phyloP scores from a whole-genome alignment of 129 eudicot species.

The Centrapalus pauciflorus region DNA sequence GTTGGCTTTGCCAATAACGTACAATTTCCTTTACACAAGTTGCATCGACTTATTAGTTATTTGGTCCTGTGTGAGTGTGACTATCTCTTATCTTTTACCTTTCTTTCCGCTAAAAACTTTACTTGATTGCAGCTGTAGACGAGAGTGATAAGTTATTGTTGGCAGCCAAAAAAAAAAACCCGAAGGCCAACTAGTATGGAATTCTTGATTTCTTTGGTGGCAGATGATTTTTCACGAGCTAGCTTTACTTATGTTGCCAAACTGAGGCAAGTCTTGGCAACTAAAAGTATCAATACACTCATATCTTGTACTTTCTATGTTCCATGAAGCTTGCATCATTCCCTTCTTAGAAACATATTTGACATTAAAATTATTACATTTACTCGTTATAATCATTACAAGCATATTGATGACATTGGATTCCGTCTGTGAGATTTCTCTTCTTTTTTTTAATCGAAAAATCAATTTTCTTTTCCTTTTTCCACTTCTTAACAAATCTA shows the following conservation, averaged over 20 bases:
- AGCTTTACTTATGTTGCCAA: conserved; percentile 83
- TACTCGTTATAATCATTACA: neutral
- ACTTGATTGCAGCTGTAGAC: conserved; percentile 47
- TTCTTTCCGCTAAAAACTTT: neutral
- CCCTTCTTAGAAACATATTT: no score
- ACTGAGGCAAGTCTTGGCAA: conserved; percentile 52
- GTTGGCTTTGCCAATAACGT: no score
- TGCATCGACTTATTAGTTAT: neutral
- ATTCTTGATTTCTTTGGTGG: conserved; percentile 67
- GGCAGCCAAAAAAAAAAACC: conserved; percentile 69
- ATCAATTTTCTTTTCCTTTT: conserved; percentile 10
- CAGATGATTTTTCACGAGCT: conserved; percentile 81
- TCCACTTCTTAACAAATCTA: conserved; percentile 55
- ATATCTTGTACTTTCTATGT: neutral
- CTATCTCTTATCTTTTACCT: neutral
- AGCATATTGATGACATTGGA: neutral
- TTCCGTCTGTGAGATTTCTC: neutral
- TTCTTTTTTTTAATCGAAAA: no score
- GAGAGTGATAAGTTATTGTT: conserved; percentile 68
- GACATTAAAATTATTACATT: neutral
- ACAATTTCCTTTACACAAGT: no score
- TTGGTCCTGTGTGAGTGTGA: no score
- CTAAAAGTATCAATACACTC: neutral
- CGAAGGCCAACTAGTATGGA: conserved; percentile 74
- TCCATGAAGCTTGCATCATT: neutral